These are phyloP conservation scores for Omphalea diandra DNA, from an alignment of 441 rosid species.

Conservation along the genomic window DNA sequence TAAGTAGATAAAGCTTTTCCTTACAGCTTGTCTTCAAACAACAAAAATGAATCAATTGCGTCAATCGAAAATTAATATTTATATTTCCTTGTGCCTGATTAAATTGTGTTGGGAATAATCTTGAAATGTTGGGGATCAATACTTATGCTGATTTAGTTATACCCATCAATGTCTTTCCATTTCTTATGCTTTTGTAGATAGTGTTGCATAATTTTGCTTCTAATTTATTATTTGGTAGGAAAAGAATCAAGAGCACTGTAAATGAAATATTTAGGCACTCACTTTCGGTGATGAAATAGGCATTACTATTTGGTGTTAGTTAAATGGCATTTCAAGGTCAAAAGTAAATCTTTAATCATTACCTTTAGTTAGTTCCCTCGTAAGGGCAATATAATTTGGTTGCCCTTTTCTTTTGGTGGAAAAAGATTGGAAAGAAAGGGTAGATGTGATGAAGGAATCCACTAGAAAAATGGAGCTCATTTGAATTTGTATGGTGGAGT, in stretches of 20 bases:
- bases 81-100: constrained; percentile 6
- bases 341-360: constrained; percentile 12
- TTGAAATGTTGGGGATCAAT: background rate
- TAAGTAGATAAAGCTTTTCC: background rate
- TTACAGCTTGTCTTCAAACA: background rate
- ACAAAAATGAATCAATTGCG: background rate
- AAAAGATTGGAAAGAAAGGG: constrained; percentile 16
- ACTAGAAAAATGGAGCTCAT: background rate
- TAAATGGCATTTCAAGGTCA: constrained; percentile 8
- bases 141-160: background rate
- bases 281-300: constrained; percentile 15
- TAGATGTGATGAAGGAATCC: constrained; percentile 1
- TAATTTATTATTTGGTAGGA: no score
- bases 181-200: background rate
- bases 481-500: background rate
- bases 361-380: background rate
- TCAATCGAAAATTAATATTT: constrained; percentile 1
- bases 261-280: background rate
- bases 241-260: no score
- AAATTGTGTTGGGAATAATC: background rate
- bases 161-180: background rate
- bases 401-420: background rate
- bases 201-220: background rate
- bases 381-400: background rate
- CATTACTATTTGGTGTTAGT: background rate